phyloP scores from a whole-genome alignment of 305 asterid species.

The Caryopteris hybrid region DNA sequence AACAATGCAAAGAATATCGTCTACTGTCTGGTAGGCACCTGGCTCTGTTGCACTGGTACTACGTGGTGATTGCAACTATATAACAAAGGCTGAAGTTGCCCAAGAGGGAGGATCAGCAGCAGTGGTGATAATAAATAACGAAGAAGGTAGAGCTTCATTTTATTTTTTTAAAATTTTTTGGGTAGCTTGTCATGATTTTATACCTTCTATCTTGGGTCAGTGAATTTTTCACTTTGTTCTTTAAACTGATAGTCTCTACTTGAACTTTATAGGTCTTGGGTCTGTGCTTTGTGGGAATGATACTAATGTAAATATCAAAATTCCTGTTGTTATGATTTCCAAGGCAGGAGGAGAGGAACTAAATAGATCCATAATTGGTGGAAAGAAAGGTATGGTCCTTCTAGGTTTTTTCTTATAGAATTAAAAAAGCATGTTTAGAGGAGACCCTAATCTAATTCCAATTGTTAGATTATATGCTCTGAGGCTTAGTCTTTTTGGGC shows the following conservation, averaged over 20 bases:
- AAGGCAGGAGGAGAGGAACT: constrained; percentile 59
- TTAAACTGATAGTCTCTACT: constrained; percentile 13
- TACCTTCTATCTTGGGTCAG: not conserved
- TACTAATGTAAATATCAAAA: constrained; percentile 31
- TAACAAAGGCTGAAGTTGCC: constrained; percentile 64
- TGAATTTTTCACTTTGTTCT: constrained; percentile 5
- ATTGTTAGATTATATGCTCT: too few species aligned
- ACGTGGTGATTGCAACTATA: constrained; percentile 82
- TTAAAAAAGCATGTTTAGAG: not conserved
- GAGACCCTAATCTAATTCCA: too few species aligned
- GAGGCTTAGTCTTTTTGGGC: too few species aligned
- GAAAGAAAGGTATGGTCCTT: constrained; percentile 43
- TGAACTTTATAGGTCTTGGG: constrained; percentile 43
- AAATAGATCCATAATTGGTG: constrained; percentile 38
- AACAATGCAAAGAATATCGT: constrained; percentile 1
- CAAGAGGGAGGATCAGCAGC: constrained; percentile 69
- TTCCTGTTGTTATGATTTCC: constrained; percentile 62
- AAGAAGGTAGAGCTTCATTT: constrained; percentile 54
- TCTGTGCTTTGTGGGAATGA: constrained; percentile 68
- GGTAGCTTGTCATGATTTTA: constrained; percentile 1
- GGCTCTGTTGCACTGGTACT: constrained; percentile 58
- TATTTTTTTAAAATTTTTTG: not conserved
- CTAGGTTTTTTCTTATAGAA: constrained; percentile 5
- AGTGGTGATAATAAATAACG: constrained; percentile 56
- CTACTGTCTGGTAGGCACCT: constrained; percentile 42